phyloP scores from a whole-genome alignment of 306 rosid species.

The Lathyrus tuberosus region DNA sequence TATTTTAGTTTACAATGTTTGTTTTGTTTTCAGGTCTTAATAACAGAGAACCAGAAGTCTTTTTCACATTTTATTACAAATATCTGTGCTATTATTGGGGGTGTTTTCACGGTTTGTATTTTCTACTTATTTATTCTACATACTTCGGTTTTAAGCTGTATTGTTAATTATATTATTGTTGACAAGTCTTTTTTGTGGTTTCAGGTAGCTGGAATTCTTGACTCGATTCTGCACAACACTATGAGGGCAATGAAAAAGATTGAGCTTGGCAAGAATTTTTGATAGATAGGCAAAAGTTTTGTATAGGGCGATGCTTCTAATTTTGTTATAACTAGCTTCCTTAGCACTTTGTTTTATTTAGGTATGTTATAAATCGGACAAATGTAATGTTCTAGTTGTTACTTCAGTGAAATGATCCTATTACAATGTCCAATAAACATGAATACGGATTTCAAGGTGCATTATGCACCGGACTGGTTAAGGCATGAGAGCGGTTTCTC shows the following conservation, averaged over 20 bases:
- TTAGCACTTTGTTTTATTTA: slow-evolving; percentile 20
- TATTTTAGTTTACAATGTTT: slow-evolving; percentile 24
- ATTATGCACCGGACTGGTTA: slow-evolving; percentile 3
- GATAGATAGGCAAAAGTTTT: slow-evolving; percentile 49
- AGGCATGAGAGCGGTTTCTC: too few relatives aligned
- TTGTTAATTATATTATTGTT: slow-evolving; percentile 30
- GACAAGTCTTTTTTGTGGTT: slow-evolving; percentile 39
- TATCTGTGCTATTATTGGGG: slow-evolving; percentile 94
- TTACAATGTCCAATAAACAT: slow-evolving; percentile 1
- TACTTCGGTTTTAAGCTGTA: slow-evolving; percentile 15
- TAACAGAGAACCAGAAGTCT: slow-evolving; percentile 79
- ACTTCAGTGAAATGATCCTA: slow-evolving; percentile 26
- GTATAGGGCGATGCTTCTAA: slow-evolving; percentile 39
- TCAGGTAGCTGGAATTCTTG: slow-evolving; percentile 98
- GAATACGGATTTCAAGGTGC: slow-evolving; percentile 23
- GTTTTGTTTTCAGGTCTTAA: slow-evolving; percentile 62
- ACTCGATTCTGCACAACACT: slow-evolving; percentile 83
- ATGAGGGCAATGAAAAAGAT: slow-evolving; percentile 72
- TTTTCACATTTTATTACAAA: slow-evolving; percentile 93
- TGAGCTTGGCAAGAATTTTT: slow-evolving; percentile 88
- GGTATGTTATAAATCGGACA: slow-evolving; percentile 37
- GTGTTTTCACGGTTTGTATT: slow-evolving; percentile 93
- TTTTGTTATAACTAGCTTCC: slow-evolving; percentile 39
- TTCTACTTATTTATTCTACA: slow-evolving; percentile 7
- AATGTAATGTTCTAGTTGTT: slow-evolving; percentile 35